A percentile compares a stretch with the other conserved stretches of the same genome.
phyloP scores from a whole-genome alignment of 768 basidiomycete genomes.

The Glaciozyma antarctica region DNA sequence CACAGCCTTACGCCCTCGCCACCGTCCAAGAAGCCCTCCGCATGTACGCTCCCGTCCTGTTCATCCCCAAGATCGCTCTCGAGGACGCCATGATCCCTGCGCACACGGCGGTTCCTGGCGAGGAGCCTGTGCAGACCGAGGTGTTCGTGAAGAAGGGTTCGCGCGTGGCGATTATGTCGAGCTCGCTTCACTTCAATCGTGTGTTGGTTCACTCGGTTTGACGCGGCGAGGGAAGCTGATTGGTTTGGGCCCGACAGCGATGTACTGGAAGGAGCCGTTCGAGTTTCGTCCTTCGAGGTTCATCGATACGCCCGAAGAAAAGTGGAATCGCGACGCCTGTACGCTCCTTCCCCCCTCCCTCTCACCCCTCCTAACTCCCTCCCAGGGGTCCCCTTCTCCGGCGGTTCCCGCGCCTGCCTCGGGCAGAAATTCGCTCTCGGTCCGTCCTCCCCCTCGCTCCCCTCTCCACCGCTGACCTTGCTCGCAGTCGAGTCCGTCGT shows the following conservation, averaged over 20 bases:
- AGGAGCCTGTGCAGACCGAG: background rate
- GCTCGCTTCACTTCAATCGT: constrained; percentile 29
- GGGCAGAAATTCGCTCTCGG: constrained; percentile 24
- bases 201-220: background rate
- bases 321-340: constrained; percentile 28
- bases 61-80: constrained; percentile 28
- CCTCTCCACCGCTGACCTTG: background rate
- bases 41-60: constrained; percentile 24
- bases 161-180: constrained; percentile 18
- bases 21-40: constrained; percentile 27
- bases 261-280: constrained; percentile 26
- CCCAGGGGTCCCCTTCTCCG: constrained; percentile 24
- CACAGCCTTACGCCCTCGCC: constrained; percentile 17
- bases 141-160: constrained; percentile 21
- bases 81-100: constrained; percentile 8
- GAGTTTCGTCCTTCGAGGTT: constrained; percentile 29
- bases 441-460: background rate
- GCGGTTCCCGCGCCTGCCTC: constrained; percentile 14
- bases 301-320: constrained; percentile 18
- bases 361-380: too few species aligned
- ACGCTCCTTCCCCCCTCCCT: background rate
- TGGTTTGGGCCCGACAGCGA: background rate
- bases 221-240: background rate
- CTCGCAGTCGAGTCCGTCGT: background rate
- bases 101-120: background rate